Evolutionary conservation across 108 stramenopile species (phyloP), one percentile per base, ranked within the genome.

Genomic region (Skeletonema costatum): DNA sequence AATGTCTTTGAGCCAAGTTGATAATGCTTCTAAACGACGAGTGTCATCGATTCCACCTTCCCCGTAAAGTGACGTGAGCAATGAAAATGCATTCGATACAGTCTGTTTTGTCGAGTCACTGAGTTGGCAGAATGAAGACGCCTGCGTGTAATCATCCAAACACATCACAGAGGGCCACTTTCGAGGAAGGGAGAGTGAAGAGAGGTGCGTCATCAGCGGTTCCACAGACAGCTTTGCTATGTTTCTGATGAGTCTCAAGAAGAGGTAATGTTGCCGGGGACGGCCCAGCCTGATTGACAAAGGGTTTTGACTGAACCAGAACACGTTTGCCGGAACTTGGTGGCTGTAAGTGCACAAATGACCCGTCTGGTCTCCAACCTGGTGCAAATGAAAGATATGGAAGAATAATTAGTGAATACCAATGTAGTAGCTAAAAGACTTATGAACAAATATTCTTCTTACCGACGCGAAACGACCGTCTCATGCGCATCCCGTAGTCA

Each of bases 291-390:
- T 56, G 6, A 9, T 56, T 7, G n/a, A 84, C 17, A 21, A 44
- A 50, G 12, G 83, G 83, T 67, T 66, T 80, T 14, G 68, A 64
- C 66, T 75, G 76, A 32, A 60, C 68, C 35, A 74, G 33, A 32
- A 70, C 56, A 21, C 70, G 76, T 62, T 31, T 16, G 11, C 71
- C 66, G 30, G 73, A 14, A 39, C 46, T 56, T 32, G 61, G 29
- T 32, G 46, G 53, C 46, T 70, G 53, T 32, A 66, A 42, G 44
- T 71, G 83, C 53, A 83, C 74, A 68, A 92, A 88, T 16, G 92
- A 92, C 14, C 92, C 94, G 85, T 93, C 86, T 32, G 90, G 91
- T 41, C 68, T 78, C 92, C 91, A 96, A 14, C 86, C 81, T 80
- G 61, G 19, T 35, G 30, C 73, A 31, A 50, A 56, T 51, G 6